A percentile compares a stretch with the other conserved stretches of the same genome.
Conservation (phyloP, 23 red algal species). For the Agarophyton chilense region DNA sequence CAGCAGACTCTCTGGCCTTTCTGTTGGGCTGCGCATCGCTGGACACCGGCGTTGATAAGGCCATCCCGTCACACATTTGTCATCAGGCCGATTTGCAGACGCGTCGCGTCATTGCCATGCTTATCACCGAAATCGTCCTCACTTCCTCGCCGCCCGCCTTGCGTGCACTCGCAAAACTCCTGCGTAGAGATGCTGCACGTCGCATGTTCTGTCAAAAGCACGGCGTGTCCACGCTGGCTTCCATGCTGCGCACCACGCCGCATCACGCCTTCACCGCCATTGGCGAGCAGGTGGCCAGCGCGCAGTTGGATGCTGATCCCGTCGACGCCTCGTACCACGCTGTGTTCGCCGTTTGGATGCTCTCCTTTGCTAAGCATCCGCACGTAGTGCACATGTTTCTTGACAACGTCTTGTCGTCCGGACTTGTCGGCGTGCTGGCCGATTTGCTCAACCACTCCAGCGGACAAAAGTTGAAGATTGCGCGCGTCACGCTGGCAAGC, state of each 20-base stretch:
- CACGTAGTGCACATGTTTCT: slow-evolving; percentile 26
- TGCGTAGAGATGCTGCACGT: slow-evolving; percentile 32
- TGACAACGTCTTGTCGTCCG: slow-evolving; percentile 9
- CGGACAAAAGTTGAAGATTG: slow-evolving; percentile 52
- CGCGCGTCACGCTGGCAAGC: slow-evolving; percentile 41
- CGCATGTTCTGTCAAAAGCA: slow-evolving; percentile 33
- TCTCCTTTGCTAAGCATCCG: slow-evolving; percentile 24
- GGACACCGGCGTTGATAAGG: slow-evolving; percentile 15
- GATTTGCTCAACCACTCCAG: slow-evolving; percentile 18
- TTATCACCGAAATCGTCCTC: slow-evolving; percentile 43
- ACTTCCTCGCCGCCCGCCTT: slow-evolving; percentile 33
- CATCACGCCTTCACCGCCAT: slow-evolving; percentile 16
- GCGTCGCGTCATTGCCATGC: slow-evolving; percentile 1
- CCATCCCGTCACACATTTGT: slow-evolving; percentile 23
- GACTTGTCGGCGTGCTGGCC: not conserved
- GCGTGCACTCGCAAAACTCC: slow-evolving; percentile 16
- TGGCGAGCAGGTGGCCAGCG: slow-evolving; percentile 17
- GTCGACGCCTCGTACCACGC: slow-evolving; percentile 53
- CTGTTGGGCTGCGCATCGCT: slow-evolving; percentile 38
- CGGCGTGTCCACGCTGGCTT: slow-evolving; percentile 44
- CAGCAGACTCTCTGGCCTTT: slow-evolving; percentile 30
- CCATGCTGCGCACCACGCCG: slow-evolving; percentile 9
- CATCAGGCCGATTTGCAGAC: slow-evolving; percentile 36
- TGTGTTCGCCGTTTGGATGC: slow-evolving; percentile 67
- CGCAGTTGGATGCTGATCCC: not conserved